Conservation (phyloP, 306 rosid genomes). For the Quercus ilex region DNA sequence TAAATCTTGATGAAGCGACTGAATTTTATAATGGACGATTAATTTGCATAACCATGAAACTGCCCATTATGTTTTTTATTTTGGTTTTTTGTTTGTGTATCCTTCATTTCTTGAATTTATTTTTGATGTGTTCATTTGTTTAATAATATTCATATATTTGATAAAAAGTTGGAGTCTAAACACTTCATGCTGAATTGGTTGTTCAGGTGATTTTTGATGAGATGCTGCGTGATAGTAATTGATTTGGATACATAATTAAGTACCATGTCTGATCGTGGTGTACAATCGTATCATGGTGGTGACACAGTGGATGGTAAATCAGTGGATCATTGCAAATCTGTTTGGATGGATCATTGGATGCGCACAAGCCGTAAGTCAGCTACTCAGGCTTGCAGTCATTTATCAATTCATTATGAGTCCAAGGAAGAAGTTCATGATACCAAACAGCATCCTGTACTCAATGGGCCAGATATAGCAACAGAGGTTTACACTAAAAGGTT, state of each 20-base stretch:
- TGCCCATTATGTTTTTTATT: not conserved
- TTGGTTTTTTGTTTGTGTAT: not conserved
- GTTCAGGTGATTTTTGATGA: slow-evolving; percentile 25
- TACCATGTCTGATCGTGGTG: slow-evolving; percentile 48
- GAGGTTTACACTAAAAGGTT: slow-evolving; percentile 22
- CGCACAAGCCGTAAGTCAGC: slow-evolving; percentile 40
- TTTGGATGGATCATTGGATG: slow-evolving; percentile 80
- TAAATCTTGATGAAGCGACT: not conserved
- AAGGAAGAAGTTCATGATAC: slow-evolving; percentile 30
- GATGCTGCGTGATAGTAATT: slow-evolving; percentile 1
- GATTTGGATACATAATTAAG: slow-evolving; percentile 2
- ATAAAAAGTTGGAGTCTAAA: slow-evolving; percentile 6
- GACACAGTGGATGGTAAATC: slow-evolving; percentile 36
- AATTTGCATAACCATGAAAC: not conserved
- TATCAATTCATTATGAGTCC: slow-evolving; percentile 28
- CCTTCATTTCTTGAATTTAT: not conserved
- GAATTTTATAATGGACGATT: not conserved
- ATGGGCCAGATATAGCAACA: slow-evolving; percentile 23
- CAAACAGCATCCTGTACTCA: slow-evolving; percentile 27
- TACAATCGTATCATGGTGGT: slow-evolving; percentile 22
- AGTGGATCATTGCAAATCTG: slow-evolving; percentile 34
- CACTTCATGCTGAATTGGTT: not conserved
- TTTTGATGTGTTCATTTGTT: not conserved
- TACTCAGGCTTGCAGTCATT: slow-evolving; percentile 20
- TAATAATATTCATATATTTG: not conserved